Evolutionary conservation across 225 moss, liverwort and hornwort genomes (phyloP), one percentile per base, ranked within the genome.

Genomic region (Sphagnum tenellum): DNA sequence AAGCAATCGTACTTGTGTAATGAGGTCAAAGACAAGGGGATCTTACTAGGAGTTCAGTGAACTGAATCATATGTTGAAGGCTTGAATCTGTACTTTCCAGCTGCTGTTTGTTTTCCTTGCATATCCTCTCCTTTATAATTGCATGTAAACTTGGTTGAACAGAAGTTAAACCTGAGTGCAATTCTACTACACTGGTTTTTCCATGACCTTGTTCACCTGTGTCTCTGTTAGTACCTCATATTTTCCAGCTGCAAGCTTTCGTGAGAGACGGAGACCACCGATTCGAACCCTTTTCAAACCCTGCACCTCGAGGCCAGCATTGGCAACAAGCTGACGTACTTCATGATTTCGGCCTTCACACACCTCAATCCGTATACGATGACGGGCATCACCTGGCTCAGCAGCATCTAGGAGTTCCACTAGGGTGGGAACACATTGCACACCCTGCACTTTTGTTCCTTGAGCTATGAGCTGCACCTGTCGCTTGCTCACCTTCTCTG

Each of bases 281-380:
- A 98, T 81, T 55, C 92, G 96, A 60, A 85, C 84, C 63, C 96
- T 81, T 71, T 98, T 98, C 71, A 98, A 80, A 45, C 78, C 87
- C 72, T 52, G 52, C 52, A 52, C 52, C 90, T 98, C 81, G 61
- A 98, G 70, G 50, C 90, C 90, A 56, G 93, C 83, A 64, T 98
- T 87, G 57, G 89, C 90, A 69, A 98, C 86, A 65, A 98, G 85
- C 61, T 88, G 79, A 47, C 98, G 89, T 46, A 98, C 98, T 88
- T 98, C 98, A 78, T 89, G 98, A 72, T 98, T 98, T 65, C 93
- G 93, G 7, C 93, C 90, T 76, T 98, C 98, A 72, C 84, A 80
- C 64, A 98, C 98, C 98, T 98, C 90, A 66, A 98, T 88, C 64
- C 89, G 87, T 48, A 98, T 61, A 56, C 89, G 89, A 57, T 90